Evolutionary conservation across 2,329 filamentous ascomycete species (phyloP).

Genomic region (Paramyrothecium sp.): DNA sequence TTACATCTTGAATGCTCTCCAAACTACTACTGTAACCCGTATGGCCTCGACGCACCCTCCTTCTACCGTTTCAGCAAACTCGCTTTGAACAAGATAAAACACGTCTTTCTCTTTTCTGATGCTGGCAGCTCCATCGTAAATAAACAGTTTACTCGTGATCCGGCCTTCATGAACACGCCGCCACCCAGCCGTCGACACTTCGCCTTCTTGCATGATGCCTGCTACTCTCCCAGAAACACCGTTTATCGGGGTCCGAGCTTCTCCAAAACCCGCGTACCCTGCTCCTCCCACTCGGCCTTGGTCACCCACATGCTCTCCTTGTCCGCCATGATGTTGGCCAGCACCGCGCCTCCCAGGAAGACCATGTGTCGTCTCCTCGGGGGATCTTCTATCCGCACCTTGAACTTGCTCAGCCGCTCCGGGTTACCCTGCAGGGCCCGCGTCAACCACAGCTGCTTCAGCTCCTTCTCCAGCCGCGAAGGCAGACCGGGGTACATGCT

Average conservation of each 20-base stretch:
- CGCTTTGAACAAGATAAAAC: too few relatives aligned
- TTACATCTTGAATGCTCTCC: too few relatives aligned
- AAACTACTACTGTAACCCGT: too few relatives aligned
- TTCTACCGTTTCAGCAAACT: too few relatives aligned
- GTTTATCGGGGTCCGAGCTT: slow-evolving; percentile 85
- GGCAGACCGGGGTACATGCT: slow-evolving; percentile 99
- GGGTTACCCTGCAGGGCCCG: slow-evolving; percentile 87
- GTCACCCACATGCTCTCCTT: slow-evolving; percentile 99
- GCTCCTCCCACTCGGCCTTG: slow-evolving; percentile 95
- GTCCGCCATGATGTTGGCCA: slow-evolving; percentile 98
- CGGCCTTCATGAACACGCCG: too few relatives aligned
- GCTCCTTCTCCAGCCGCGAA: slow-evolving; percentile 92
- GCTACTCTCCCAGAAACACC: background rate
- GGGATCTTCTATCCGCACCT: slow-evolving; percentile 97
- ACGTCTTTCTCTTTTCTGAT: too few relatives aligned
- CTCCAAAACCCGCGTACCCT: slow-evolving; percentile 79
- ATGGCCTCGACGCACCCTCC: too few relatives aligned
- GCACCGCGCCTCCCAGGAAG: slow-evolving; percentile 93
- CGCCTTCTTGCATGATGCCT: background rate
- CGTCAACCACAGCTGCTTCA: slow-evolving; percentile 98
- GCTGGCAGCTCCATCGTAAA: too few relatives aligned
- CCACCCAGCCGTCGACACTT: too few relatives aligned
- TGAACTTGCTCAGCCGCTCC: slow-evolving; percentile 96
- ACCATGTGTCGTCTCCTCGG: slow-evolving; percentile 97
- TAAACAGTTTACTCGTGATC: too few relatives aligned